Evolutionary conservation across 306 rosid species (phyloP).

Genomic region (Malus orientalis): DNA sequence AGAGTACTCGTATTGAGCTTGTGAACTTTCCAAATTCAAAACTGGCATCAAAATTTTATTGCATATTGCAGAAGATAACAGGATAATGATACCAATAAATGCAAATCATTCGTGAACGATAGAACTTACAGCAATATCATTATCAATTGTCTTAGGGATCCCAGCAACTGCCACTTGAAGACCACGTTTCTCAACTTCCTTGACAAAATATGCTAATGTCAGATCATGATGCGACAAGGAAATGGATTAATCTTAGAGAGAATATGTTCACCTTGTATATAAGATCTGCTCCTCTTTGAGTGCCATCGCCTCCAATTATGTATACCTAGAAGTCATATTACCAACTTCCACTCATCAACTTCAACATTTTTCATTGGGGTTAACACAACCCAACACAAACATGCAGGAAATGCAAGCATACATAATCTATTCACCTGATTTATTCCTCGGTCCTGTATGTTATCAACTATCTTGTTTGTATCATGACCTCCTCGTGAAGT

Average conservation of each 20-base stretch:
- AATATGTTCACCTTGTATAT: conserved; percentile 60
- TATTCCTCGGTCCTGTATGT: conserved; percentile 80
- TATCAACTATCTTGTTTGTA: conserved; percentile 90
- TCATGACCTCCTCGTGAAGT: conserved; percentile 98
- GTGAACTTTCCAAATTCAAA: not conserved
- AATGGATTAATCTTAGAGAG: conserved; percentile 10
- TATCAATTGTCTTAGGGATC: conserved; percentile 89
- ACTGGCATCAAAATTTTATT: not conserved
- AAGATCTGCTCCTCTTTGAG: conserved; percentile 82
- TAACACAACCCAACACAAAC: not conserved
- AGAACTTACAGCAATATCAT: conserved; percentile 86
- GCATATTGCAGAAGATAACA: not conserved
- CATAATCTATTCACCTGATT: conserved; percentile 55
- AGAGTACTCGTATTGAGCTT: not conserved
- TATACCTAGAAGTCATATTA: conserved; percentile 50
- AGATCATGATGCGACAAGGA: conserved; percentile 18
- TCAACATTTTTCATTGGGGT: not conserved
- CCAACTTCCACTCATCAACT: not conserved
- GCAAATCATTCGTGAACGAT: not conserved
- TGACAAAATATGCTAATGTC: conserved; percentile 32
- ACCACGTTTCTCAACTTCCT: conserved; percentile 93
- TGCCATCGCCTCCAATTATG: conserved; percentile 96
- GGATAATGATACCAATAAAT: not conserved
- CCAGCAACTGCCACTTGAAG: conserved; percentile 95
- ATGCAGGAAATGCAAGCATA: conserved; percentile 11